phyloP scores from a whole-genome alignment of 75 land plant species.

The Larix kaempferi region DNA sequence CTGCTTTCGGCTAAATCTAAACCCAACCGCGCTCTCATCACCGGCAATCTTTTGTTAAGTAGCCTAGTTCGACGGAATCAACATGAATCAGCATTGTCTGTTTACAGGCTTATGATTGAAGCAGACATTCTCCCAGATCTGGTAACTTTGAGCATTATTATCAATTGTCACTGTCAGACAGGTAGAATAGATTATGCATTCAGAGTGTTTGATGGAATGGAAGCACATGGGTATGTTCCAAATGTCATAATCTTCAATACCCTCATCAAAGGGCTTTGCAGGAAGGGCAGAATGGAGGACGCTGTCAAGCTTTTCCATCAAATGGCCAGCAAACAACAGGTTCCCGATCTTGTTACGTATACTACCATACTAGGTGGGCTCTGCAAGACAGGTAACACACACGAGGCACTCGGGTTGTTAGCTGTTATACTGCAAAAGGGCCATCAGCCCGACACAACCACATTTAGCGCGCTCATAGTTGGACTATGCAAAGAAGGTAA shows the following conservation, averaged over 20 bases:
- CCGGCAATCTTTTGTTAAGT: slow-evolving; percentile 15
- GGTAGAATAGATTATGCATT: slow-evolving; percentile 1
- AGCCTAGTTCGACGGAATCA: slow-evolving; percentile 1
- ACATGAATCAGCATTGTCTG: neutral
- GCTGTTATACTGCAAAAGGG: slow-evolving; percentile 16
- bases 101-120: slow-evolving; percentile 1
- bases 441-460: slow-evolving; percentile 10
- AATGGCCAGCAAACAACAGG: slow-evolving; percentile 9
- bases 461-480: slow-evolving; percentile 26
- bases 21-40: neutral
- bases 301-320: neutral
- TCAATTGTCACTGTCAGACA: slow-evolving; percentile 12
- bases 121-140: slow-evolving; percentile 8
- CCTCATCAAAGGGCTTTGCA: slow-evolving; percentile 19
- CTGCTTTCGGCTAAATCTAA: neutral
- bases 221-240: neutral
- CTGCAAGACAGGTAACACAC: neutral
- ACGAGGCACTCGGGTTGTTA: slow-evolving; percentile 11
- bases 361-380: slow-evolving; percentile 8
- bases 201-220: slow-evolving; percentile 14
- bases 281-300: neutral
- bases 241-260: slow-evolving; percentile 26
- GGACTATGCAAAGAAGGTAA: slow-evolving; percentile 22
- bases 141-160: slow-evolving; percentile 9
- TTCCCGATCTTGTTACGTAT: slow-evolving; percentile 13